Conservation (phyloP, 73 alveolate genomes). For the Paramecium pentaurelia region DNA sequence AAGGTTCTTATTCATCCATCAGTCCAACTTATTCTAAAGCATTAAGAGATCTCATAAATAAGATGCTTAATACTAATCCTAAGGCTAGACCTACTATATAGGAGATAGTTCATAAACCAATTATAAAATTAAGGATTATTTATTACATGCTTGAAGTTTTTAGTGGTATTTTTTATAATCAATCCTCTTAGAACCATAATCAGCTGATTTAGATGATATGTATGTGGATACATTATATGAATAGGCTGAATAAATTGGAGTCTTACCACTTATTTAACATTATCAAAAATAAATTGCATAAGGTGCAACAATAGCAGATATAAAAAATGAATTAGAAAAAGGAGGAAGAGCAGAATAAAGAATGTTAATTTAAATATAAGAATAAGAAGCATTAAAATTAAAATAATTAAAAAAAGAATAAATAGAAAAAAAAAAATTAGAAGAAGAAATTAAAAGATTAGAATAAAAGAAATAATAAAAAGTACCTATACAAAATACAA, state of each 20-base stretch:
- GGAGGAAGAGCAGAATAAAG: constrained; percentile 59
- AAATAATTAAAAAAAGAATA: constrained; percentile 51
- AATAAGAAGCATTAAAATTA: constrained; percentile 27
- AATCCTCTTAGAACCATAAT: background rate
- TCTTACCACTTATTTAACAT: constrained; percentile 68
- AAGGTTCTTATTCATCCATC: constrained; percentile 95
- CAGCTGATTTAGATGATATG: constrained; percentile 88
- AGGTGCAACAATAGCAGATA: constrained; percentile 29
- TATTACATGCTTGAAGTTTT: constrained; percentile 82
- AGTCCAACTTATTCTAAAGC: constrained; percentile 85
- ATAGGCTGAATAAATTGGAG: constrained; percentile 89
- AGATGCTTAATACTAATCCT: constrained; percentile 91
- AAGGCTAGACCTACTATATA: constrained; percentile 93
- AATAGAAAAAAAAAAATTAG: constrained; percentile 43
- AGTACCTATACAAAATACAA: background rate
- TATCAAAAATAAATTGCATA: constrained; percentile 7
- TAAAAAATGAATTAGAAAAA: constrained; percentile 26
- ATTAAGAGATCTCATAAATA: constrained; percentile 87
- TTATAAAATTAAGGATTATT: constrained; percentile 88
- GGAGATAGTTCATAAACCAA: constrained; percentile 89
- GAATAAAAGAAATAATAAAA: constrained; percentile 49
- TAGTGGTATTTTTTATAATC: constrained; percentile 63
- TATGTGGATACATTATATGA: constrained; percentile 85
- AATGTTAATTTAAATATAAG: background rate
- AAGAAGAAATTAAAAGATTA: constrained; percentile 57